Evolutionary conservation across 345 rosid species (phyloP), one percentile per base, ranked within the genome.

Genomic region (Physaria fendleri): DNA sequence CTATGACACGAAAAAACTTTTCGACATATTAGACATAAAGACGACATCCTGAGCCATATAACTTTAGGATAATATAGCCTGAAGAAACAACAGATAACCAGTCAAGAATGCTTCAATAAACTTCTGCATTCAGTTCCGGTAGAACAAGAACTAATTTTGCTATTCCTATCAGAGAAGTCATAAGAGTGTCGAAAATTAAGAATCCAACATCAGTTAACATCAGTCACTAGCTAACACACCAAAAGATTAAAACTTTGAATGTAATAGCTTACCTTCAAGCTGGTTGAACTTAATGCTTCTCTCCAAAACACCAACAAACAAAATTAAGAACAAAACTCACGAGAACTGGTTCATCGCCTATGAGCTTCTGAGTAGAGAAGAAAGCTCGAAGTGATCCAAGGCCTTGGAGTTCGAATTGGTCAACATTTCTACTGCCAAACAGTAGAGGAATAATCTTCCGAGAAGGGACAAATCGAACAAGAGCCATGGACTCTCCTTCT

Each of bases 251-350:
- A 32, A 58, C 2, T 23, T 12, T 6, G 29, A 8, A 6, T 12
- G 11, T 14, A 0, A 0, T 12, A 24, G 61, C 27, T 2, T 71
- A 90, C 97, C 99, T 63, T 77, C 74, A 61, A 93, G 85, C 62
- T 79, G 85, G 69, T 89, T 78, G 70, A 89, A 93, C 77, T 81
- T 89, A 32, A 93, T 79, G 78, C 84, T 76, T 62, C 75, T 81
- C 71, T 89, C 90, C 15, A 93, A 82, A 50, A 93, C 87, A 0
- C 97, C 97, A 28, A 7, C 32, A 7, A 28, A 28, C 32, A 28
- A 28, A 7, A 28, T 33, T 1, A 41, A 30, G 35, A 28, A 20
- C 3, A 20, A 20, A 59, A 65, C 87, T 76, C 40, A 91, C 98
- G 10, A 91, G 88, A 60, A 91, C 62, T 47, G 98, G 95, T 45